Base-by-base conservation (phyloP, 176 grass and related monocot species). In the Eragrostis nindensis region DNA sequence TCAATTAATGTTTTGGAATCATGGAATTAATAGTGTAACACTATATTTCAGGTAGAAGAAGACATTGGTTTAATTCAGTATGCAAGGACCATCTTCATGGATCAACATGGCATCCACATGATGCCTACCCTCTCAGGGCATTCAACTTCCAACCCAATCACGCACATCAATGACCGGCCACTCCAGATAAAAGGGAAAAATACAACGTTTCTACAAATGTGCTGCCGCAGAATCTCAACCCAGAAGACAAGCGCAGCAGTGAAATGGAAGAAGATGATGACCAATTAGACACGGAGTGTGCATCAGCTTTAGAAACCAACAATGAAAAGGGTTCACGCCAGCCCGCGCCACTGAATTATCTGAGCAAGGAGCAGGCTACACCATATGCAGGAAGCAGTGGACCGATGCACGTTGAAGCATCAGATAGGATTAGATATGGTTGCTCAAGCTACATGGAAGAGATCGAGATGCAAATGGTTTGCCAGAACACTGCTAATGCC, bases 31-130 rank as follows among this genome's bases (percentile, higher is more conserved):
- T 11, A 17, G 69, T 60, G 13, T 30, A 71, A 42, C 5, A 26
- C 43, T 49, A 52, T 8, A 79, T 78, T 79, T 89, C 78, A 98
- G 95, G 88, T 98, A 55, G 88, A 90, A 73, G 90, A 98, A 79
- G 90, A 98, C 16, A 87, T 66, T 13, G 26, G 81, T 14, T 30
- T 98, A 49, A 15, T 95, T 46, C 88, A 93, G 41, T 87, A 89
- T 66, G 88, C 84, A 62, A 93, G 82, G 75, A 82, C 63, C 54
- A 82, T 88, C 84, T 99, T 93, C 87, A 70, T 87, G 70, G 90
- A 91, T 50, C 85, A 88, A 19, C 39, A 80, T 26, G 79, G 89
- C 30, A 54, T 79, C 52, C 70, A 78, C 27, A 80, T 73, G 62
- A 80, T 82, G 82, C 84, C 96, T 18, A 86, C 79, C n/a, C 40